Evolutionary conservation across 2,329 filamentous ascomycete genomes (phyloP).

Genomic region (Trichoderma endophyticum): DNA sequence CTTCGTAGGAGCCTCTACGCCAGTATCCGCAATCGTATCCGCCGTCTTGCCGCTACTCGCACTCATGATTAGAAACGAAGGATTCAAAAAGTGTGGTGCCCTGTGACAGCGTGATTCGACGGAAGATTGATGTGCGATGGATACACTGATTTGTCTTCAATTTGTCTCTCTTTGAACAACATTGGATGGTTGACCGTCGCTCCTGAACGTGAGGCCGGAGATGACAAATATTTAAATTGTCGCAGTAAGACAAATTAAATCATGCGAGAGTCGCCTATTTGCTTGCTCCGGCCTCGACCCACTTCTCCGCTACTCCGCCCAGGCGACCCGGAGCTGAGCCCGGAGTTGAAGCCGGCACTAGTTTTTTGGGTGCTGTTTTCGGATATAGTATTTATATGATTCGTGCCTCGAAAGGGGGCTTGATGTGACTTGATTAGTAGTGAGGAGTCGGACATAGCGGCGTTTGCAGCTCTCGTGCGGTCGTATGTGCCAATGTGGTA

Average conservation of each 20-base stretch:
- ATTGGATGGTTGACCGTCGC: not conserved
- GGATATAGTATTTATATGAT: not conserved
- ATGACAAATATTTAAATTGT: conserved; percentile 12
- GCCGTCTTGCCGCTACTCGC: not conserved
- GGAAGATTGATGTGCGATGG: not conserved
- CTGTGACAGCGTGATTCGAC: not conserved
- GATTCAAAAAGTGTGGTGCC: not conserved
- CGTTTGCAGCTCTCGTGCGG: not conserved
- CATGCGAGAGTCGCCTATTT: not conserved
- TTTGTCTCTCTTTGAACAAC: not conserved
- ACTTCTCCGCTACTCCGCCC: conserved; percentile 2
- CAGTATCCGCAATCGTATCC: not conserved
- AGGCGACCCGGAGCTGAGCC: not conserved
- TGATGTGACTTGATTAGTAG: not conserved
- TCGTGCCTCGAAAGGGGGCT: not conserved
- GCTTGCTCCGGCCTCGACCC: not conserved
- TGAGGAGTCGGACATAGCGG: conserved; percentile 4
- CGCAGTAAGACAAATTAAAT: conserved; percentile 12
- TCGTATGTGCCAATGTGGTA: not conserved
- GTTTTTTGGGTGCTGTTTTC: not conserved
- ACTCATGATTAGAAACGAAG: not conserved
- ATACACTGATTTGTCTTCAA: not conserved
- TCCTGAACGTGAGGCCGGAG: not conserved
- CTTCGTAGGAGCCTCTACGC: not conserved
- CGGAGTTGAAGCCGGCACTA: not conserved